Base-by-base conservation (phyloP, 1,284 basidiomycete species). In the Ustilago trichophora region DNA sequence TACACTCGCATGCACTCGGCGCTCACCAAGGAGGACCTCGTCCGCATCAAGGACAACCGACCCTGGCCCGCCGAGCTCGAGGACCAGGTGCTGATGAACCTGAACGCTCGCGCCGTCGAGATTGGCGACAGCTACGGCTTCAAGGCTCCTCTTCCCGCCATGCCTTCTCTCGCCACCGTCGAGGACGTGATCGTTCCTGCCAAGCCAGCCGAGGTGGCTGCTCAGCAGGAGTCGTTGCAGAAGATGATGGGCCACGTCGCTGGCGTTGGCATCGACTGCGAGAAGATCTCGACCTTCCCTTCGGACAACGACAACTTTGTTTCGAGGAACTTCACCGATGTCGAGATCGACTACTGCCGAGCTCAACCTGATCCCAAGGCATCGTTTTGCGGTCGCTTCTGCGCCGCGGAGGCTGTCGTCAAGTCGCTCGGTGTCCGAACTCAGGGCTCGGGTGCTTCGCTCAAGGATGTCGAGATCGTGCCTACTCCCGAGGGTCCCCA, bases 391-490 rank as follows among this genome's bases (percentile, higher is more conserved):
- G 94, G 91, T 46, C 90, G 94, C 68, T 98, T 96, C 93, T 91
- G 89, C 41, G 94, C 93, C 43, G 98, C 98, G 83, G 96, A 98
- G 83, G 95, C 94, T 11, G 91, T 94, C 47, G 97, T 98, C 89
- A 98, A 98, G 85, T 91, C 93, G n/a, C 87, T 98, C 13, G 91
- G 91, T 27, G 90, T 94, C 34, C 85, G 88, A 18, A 93, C 91
- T 6, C 91, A 93, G 83, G 96, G 96, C 35, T 92, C 93, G 6
- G 91, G 88, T 13, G 93, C 95, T 15, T 85, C 90, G 22, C 90
- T 98, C 90, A 92, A 91, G 83, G 94, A 98, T 68, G 97, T 98
- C 72, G 96, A 98, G 83, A 95, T 98, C 73, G 84, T 95, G 60
- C 88, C 91, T 35, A 87, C 81, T 24, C 57, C 79, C 15, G 73